phyloP scores from a whole-genome alignment of 2,329 filamentous ascomycete genomes.

The Fusarium dimerum region DNA sequence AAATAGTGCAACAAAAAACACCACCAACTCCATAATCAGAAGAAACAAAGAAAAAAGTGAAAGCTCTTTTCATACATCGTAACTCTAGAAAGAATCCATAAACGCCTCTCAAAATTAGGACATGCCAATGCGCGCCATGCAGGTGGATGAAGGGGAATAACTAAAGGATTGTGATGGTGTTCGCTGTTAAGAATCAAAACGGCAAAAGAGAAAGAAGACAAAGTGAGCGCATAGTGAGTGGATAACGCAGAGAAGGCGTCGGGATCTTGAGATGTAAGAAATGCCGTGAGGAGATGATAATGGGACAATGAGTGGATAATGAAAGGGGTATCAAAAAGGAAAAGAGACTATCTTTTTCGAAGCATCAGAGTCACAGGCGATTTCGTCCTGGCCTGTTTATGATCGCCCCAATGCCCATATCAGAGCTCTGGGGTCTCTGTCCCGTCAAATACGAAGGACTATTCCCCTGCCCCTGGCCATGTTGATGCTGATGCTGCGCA shows the following conservation, averaged over 20 bases:
- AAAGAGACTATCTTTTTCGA: neutral
- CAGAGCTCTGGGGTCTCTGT: slow-evolving; percentile 54
- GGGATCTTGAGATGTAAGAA: too few species aligned
- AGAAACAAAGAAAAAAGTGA: slow-evolving; percentile 5
- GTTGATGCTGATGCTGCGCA: slow-evolving; percentile 29
- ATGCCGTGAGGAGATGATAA: neutral
- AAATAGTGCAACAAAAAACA: slow-evolving; percentile 15
- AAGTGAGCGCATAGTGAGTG: neutral
- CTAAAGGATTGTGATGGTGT: slow-evolving; percentile 11
- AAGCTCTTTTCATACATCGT: neutral
- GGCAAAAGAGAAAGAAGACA: slow-evolving; percentile 2
- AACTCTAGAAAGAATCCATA: neutral
- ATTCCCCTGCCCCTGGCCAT: slow-evolving; percentile 40
- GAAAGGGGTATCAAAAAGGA: neutral
- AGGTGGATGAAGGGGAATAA: slow-evolving; percentile 5
- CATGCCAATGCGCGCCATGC: slow-evolving; percentile 21
- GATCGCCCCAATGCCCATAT: slow-evolving; percentile 63
- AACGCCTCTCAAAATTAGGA: neutral
- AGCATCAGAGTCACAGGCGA: slow-evolving; percentile 14
- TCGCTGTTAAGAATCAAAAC: slow-evolving; percentile 2
- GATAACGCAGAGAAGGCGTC: neutral
- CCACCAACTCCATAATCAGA: slow-evolving; percentile 8
- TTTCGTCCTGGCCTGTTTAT: slow-evolving; percentile 51
- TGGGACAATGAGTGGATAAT: neutral
- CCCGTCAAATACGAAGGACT: slow-evolving; percentile 49